These are phyloP conservation scores for Gracilaria vermiculophylla DNA, from an alignment of 23 red algal species.

Conservation along the genomic window DNA sequence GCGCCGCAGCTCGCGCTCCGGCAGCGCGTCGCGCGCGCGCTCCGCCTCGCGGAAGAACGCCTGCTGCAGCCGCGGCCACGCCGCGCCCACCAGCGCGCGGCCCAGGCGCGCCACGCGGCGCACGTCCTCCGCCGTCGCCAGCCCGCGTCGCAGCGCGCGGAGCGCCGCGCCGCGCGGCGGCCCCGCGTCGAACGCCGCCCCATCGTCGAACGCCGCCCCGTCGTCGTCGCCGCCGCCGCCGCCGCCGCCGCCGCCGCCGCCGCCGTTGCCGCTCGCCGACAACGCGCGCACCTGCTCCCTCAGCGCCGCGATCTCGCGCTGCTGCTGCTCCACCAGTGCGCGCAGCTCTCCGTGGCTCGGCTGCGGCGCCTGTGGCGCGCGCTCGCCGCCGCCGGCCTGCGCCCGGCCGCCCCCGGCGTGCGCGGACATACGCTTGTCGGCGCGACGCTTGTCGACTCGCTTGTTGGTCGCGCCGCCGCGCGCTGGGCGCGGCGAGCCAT, in stretches of 20 bases:
- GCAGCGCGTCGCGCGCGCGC: conserved; percentile 27
- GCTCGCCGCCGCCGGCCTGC: background rate
- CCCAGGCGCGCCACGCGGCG: background rate
- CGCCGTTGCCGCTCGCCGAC: background rate
- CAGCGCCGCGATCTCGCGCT: background rate
- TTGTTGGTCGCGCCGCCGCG: too few relatives aligned
- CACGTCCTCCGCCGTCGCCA: conserved; percentile 8
- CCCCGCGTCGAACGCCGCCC: too few relatives aligned
- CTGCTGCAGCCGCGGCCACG: conserved; percentile 55
- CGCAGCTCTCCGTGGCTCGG: background rate
- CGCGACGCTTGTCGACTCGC: too few relatives aligned
- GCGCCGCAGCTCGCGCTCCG: conserved; percentile 5
- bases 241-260: too few relatives aligned
- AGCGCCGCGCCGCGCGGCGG: too few relatives aligned
- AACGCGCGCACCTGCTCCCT: background rate
- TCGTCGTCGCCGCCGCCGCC: too few relatives aligned
- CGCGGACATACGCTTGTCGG: background rate
- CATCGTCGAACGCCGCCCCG: too few relatives aligned
- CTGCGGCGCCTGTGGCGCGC: background rate
- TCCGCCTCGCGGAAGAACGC: conserved; percentile 61
- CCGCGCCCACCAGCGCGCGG: background rate
- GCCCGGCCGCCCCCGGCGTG: background rate
- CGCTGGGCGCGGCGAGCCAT: too few relatives aligned
- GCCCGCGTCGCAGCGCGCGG: background rate
- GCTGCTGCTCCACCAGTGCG: background rate